These are phyloP conservation scores for Noccaea bulbosa DNA, from an alignment of 345 rosid genomes.

Conservation along the genomic window DNA sequence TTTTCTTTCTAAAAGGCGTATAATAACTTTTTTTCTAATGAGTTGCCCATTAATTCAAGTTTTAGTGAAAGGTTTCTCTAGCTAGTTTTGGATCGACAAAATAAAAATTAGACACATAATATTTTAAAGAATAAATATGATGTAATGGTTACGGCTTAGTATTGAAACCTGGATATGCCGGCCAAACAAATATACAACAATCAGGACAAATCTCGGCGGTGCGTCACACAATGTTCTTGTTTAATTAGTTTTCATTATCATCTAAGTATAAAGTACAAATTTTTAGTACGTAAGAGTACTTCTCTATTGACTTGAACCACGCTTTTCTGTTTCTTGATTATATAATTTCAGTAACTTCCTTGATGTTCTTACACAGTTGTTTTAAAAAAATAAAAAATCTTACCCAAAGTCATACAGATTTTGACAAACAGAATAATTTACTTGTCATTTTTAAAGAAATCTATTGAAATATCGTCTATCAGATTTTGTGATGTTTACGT, in stretches of 20 bases:
- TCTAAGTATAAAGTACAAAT: not conserved
- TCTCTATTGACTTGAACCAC: constrained; percentile 18
- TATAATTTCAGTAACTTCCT: not conserved
- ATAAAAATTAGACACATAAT: not conserved
- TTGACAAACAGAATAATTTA: not conserved
- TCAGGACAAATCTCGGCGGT: constrained; percentile 21
- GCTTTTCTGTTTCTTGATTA: constrained; percentile 11
- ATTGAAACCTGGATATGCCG: constrained; percentile 9
- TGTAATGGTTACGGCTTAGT: constrained; percentile 19
- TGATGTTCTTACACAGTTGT: not conserved
- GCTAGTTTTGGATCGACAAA: constrained; percentile 1
- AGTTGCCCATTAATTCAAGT: not conserved
- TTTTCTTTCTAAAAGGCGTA: no score
- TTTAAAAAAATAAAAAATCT: not conserved
- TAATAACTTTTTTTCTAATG: not conserved
- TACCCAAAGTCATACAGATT: not conserved
- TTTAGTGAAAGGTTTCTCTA: constrained; percentile 16
- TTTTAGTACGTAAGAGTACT: constrained; percentile 8
- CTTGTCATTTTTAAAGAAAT: no score
- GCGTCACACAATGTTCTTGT: constrained; percentile 14
- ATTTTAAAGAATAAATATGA: constrained; percentile 2
- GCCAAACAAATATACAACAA: not conserved
- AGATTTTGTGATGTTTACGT: no score
- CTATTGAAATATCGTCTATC: no score
- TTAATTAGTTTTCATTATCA: constrained; percentile 6